phyloP scores from a whole-genome alignment of 768 basidiomycete species.

The Hysterangium stoloniferum region DNA sequence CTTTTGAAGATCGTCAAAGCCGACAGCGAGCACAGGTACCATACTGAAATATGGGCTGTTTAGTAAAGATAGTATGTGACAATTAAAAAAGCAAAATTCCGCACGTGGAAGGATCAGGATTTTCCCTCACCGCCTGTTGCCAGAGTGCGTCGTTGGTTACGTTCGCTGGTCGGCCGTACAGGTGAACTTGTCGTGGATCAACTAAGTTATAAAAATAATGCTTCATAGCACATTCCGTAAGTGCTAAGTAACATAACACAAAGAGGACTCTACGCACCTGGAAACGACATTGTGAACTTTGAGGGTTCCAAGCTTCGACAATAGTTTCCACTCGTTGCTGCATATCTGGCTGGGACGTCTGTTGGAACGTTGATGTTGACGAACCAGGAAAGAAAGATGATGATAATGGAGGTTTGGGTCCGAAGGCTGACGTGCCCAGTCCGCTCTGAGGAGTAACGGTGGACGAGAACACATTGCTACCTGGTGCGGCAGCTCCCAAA shows the following conservation, averaged over 20 bases:
- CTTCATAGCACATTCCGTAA: constrained; percentile 30
- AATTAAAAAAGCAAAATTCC: constrained; percentile 16
- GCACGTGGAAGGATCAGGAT: constrained; percentile 75
- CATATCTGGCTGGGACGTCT: constrained; percentile 47
- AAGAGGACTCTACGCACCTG: constrained; percentile 42
- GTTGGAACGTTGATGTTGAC: constrained; percentile 49
- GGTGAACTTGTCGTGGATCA: constrained; percentile 52
- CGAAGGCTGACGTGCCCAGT: constrained; percentile 23
- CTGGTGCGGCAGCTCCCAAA: constrained; percentile 11
- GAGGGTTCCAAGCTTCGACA: constrained; percentile 63
- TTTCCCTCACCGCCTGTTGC: constrained; percentile 73
- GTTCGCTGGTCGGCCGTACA: constrained; percentile 68
- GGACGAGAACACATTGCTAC: constrained; percentile 10
- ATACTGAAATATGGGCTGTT: constrained; percentile 36
- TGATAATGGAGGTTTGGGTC: constrained; percentile 31
- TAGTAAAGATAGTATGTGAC: not conserved
- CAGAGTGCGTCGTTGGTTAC: constrained; percentile 64
- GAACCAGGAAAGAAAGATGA: constrained; percentile 17
- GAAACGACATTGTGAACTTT: constrained; percentile 65
- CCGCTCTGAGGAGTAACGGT: constrained; percentile 22
- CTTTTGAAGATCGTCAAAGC: constrained; percentile 73
- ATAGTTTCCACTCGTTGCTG: constrained; percentile 55
- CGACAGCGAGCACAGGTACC: constrained; percentile 71
- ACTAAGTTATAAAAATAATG: constrained; percentile 83
- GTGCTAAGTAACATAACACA: not conserved